Evolutionary conservation across 129 eudicot species (phyloP).

Genomic region (Centaurea solstitialis): DNA sequence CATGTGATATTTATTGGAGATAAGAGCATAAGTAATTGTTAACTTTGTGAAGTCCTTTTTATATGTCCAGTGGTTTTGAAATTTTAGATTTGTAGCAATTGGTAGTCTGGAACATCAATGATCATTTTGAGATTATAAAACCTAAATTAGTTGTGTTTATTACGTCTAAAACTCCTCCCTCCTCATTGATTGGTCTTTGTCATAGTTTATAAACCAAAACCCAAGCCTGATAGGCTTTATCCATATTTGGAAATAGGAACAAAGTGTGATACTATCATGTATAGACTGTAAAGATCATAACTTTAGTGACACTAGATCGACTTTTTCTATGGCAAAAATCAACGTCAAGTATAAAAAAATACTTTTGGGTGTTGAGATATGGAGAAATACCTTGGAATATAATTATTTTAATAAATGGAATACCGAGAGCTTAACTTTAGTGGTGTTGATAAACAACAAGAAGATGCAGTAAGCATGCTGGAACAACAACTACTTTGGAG

Average conservation of each 20-base stretch:
- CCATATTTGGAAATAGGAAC: background rate
- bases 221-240: background rate
- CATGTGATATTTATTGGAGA: background rate
- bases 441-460: background rate
- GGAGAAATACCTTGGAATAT: background rate
- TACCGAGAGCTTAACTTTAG: background rate
- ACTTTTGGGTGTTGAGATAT: background rate
- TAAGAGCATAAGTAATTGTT: conserved; percentile 1
- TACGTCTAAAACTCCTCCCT: background rate
- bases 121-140: background rate
- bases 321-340: background rate
- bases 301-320: background rate
- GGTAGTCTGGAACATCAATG: background rate
- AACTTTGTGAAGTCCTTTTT: background rate
- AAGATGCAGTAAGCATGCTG: background rate
- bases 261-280: background rate
- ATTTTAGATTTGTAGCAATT: background rate
- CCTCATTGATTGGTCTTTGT: background rate
- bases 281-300: background rate
- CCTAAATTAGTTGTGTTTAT: background rate
- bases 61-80: background rate
- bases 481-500: background rate
- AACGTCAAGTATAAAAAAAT: background rate
- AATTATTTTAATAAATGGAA: background rate
- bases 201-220: background rate